These are phyloP conservation scores for Fagus sylvatica DNA, from an alignment of 306 rosid species.

Conservation along the genomic window DNA sequence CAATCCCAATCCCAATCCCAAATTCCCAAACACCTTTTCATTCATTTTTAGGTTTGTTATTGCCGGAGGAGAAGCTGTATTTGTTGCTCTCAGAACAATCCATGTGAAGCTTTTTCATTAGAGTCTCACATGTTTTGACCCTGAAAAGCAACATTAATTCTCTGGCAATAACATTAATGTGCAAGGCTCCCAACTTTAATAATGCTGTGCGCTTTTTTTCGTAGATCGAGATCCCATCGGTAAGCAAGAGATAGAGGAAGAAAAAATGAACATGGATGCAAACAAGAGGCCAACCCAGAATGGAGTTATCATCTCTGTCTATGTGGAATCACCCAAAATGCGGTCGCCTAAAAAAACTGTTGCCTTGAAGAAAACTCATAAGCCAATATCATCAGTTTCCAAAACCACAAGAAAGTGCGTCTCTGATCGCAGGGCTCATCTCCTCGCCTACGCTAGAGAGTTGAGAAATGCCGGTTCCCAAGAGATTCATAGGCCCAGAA, in stretches of 20 bases:
- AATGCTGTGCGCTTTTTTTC: no score
- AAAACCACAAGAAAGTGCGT: not conserved
- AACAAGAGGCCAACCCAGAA: not conserved
- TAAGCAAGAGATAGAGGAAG: not conserved
- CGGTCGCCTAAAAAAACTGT: not conserved
- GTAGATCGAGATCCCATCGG: not conserved
- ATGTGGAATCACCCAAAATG: not conserved
- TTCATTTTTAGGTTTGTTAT: not conserved
- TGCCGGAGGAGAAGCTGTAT: no score
- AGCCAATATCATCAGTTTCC: not conserved
- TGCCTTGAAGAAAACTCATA: not conserved
- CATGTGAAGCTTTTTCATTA: no score
- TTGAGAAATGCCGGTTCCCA: not conserved
- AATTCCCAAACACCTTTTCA: no score
- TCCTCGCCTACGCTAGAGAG: slow-evolving; percentile 1
- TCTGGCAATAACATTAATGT: no score
- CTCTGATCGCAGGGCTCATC: slow-evolving; percentile 4
- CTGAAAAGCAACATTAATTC: no score
- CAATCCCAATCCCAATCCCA: not conserved
- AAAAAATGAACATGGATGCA: not conserved
- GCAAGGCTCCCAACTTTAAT: no score
- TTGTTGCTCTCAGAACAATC: not conserved
- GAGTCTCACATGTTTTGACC: no score
- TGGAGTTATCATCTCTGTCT: slow-evolving; percentile 3
- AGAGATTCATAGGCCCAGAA: not conserved